Conservation (phyloP, 306 rosid genomes). For the Dalbergia cochinchinensis region DNA sequence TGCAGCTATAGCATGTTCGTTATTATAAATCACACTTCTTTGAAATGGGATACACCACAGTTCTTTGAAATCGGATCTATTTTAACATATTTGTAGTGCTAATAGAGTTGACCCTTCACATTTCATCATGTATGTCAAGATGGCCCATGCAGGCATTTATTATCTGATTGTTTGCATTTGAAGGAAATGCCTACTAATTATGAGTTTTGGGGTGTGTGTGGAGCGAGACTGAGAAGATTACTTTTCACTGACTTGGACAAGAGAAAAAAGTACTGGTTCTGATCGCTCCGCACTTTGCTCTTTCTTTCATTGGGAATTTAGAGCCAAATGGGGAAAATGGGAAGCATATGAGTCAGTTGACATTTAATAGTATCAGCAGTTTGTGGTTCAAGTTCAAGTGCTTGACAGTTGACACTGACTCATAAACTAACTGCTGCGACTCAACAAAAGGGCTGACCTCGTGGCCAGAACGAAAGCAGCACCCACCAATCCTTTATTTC, state of each 20-base stretch:
- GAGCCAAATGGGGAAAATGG: slow-evolving; percentile 5
- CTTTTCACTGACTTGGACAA: slow-evolving; percentile 38
- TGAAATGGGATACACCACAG: background rate
- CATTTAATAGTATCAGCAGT: background rate
- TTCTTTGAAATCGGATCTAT: background rate
- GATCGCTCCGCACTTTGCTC: slow-evolving; percentile 23
- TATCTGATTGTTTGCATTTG: slow-evolving; percentile 18
- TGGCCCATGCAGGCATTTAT: slow-evolving; percentile 32
- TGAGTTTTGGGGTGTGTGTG: slow-evolving; percentile 20
- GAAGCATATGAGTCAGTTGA: background rate
- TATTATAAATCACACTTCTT: slow-evolving; percentile 10
- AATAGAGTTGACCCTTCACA: slow-evolving; percentile 22
- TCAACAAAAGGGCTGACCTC: background rate
- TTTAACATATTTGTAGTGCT: slow-evolving; percentile 7
- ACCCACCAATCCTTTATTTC: background rate
- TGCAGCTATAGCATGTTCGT: background rate
- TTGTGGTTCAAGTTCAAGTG: slow-evolving; percentile 4
- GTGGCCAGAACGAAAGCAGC: background rate
- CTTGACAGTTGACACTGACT: background rate
- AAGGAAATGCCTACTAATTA: slow-evolving; percentile 50
- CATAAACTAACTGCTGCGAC: background rate
- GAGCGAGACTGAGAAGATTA: background rate
- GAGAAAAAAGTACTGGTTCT: slow-evolving; percentile 39
- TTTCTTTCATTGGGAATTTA: background rate
- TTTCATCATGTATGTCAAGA: slow-evolving; percentile 31